Conservation (phyloP, 768 basidiomycete genomes). For the Boletus patriciae region DNA sequence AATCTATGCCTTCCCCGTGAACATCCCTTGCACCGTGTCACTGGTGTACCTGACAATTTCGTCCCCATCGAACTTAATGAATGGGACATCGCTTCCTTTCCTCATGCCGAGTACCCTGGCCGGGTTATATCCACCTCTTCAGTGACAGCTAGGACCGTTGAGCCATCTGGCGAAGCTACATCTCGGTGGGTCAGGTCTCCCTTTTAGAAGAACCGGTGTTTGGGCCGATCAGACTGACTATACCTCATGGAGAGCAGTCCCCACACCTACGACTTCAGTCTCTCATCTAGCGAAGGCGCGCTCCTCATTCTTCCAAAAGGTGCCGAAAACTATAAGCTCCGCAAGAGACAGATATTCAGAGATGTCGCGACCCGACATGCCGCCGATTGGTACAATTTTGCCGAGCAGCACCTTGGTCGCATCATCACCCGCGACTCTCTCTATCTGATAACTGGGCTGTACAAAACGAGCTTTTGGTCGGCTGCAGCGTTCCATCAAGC, state of each 20-base stretch:
- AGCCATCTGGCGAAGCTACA: neutral
- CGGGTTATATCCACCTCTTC: conserved; percentile 15
- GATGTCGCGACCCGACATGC: conserved; percentile 24
- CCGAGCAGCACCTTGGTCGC: conserved; percentile 13
- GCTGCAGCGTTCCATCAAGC: conserved; percentile 19
- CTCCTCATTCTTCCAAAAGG: conserved; percentile 34
- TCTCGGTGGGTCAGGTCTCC: neutral
- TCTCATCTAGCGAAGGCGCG: conserved; percentile 28
- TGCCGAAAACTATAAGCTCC: conserved; percentile 19
- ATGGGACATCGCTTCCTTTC: conserved; percentile 7
- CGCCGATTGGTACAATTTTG: conserved; percentile 29
- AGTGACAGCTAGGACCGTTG: conserved; percentile 5
- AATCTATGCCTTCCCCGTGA: conserved; percentile 36
- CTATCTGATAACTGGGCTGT: conserved; percentile 26
- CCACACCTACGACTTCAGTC: conserved; percentile 5
- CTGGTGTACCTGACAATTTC: conserved; percentile 31
- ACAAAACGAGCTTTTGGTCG: conserved; percentile 24
- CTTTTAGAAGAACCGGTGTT: neutral
- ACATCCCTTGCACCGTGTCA: conserved; percentile 18
- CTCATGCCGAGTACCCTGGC: conserved; percentile 12
- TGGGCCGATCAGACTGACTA: neutral
- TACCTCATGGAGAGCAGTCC: neutral
- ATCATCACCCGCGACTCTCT: conserved; percentile 22
- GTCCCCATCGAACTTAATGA: conserved; percentile 15
- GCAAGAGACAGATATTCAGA: conserved; percentile 18